Base-by-base conservation (phyloP, 2,329 filamentous ascomycete species). In the Cladosporium halotolerans region DNA sequence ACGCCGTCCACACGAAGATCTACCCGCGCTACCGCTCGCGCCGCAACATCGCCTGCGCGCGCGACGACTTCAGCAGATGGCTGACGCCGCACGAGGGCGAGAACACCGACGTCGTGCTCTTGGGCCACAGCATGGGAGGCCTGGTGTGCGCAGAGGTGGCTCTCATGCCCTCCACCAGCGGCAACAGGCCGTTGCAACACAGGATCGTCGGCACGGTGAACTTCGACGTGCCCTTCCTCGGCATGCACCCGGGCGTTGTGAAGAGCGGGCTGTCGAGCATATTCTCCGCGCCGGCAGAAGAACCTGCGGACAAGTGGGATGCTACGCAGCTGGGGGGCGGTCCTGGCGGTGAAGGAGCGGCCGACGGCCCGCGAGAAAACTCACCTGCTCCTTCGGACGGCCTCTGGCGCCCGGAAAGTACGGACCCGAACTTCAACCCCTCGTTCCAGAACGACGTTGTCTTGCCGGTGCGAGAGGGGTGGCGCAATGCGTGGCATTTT, bases 81-180 rank as follows among this genome's bases (percentile, higher is more conserved):
- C 75, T 95, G 31, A 75, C 79, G 54, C 89, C 89, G 6, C 88
- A 95, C 62, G 86, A 92, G 68, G 81, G 81, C 28, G 72, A 78
- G 3, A 79, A 76, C 16, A 90, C 89, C 1, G 91, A 96, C 72
- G 78, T 95, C 2, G 77, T 96, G 16, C 76, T 96, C 3, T 75
- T 95, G 2, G 90, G 91, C 1, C 91, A 96, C 68, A 95, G 88
- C 40, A 92, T 96, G 83, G 91, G 91, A 13, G 91, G 91, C 1
- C 76, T 96, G 19, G 70, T 96, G 23, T 82, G 86, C 23, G 88
- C 88, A 1, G 91, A 96, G 62, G 80, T 95, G 23, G 83, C 82
- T 2, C 73, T 95, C 42, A 78, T 86, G 67, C 62, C 71, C 2
- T 19, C 64, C 58, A 45, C 66, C 11, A 55, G 60, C 11, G 50